phyloP scores from a whole-genome alignment of 805 yeast species.

The Hanseniaspora meyeri region DNA sequence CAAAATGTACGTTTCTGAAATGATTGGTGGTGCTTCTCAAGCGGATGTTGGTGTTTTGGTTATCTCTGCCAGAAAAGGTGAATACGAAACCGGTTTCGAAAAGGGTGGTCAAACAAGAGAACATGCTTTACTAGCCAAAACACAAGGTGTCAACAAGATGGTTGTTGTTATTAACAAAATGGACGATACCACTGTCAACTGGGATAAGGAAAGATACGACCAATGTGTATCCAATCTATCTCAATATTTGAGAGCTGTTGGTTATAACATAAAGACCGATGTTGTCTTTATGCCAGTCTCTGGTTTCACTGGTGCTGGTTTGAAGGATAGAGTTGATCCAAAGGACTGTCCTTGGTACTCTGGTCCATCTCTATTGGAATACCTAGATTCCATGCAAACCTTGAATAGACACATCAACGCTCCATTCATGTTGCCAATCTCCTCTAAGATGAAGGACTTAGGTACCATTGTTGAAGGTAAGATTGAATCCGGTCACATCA shows the following conservation, averaged over 20 bases:
- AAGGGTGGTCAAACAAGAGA: conserved; percentile 98
- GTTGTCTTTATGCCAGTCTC: conserved; percentile 93
- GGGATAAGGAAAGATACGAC: conserved; percentile 93
- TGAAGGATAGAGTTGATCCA: conserved; percentile 69
- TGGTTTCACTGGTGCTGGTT: conserved; percentile 93
- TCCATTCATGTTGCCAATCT: conserved; percentile 93
- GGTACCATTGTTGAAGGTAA: conserved; percentile 98
- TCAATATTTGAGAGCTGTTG: conserved; percentile 70
- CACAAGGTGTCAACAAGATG: conserved; percentile 92
- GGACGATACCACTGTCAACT: conserved; percentile 94
- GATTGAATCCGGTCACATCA: conserved; percentile 88
- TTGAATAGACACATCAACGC: conserved; percentile 80
- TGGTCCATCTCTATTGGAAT: conserved; percentile 88
- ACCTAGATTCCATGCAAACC: conserved; percentile 67
- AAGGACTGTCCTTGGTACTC: conserved; percentile 80
- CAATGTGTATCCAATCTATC: conserved; percentile 84
- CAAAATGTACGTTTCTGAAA: conserved; percentile 95
- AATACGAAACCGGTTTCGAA: conserved; percentile 97
- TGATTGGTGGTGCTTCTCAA: conserved; percentile 99
- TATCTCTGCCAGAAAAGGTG: conserved; percentile 97
- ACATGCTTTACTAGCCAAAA: conserved; percentile 93
- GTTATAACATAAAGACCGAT: conserved; percentile 74
- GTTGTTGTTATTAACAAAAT: conserved; percentile 92
- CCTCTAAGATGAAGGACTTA: conserved; percentile 89
- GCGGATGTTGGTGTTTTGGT: conserved; percentile 97